phyloP scores from a whole-genome alignment of 768 basidiomycete species.

The Tulasnella sp. region DNA sequence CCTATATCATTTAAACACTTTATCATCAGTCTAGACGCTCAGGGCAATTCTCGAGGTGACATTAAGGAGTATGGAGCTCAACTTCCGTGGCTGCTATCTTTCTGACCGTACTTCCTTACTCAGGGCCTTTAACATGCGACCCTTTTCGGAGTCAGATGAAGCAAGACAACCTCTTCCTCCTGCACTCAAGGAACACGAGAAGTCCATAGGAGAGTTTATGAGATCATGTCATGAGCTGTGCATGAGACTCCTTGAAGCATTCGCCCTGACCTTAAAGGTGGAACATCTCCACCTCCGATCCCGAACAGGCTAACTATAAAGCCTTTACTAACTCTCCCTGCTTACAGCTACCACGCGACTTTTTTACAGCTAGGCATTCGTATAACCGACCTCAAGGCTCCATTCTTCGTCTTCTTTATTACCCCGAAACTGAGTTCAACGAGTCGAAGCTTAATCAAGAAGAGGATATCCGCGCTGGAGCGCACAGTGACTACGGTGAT shows the following conservation, averaged over 20 bases:
- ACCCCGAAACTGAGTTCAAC: constrained; percentile 10
- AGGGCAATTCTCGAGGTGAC: constrained; percentile 10
- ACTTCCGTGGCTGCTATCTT: neutral
- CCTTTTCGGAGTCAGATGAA: constrained; percentile 3
- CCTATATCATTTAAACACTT: neutral
- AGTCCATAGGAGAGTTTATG: constrained; percentile 10
- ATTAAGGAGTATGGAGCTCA: constrained; percentile 12
- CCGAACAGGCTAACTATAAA: neutral
- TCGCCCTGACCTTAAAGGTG: constrained; percentile 12
- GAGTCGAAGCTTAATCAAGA: neutral
- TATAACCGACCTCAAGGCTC: constrained; percentile 7
- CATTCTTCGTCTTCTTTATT: constrained; percentile 15
- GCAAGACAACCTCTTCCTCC: constrained; percentile 16
- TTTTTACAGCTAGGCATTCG: constrained; percentile 15
- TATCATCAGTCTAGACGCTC: constrained; percentile 9
- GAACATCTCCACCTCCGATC: neutral
- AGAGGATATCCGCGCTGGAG: constrained; percentile 19
- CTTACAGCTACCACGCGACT: constrained; percentile 15
- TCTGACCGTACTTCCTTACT: neutral
- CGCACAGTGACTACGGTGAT: constrained; percentile 20
- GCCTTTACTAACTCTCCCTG: no score
- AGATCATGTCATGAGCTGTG: constrained; percentile 15
- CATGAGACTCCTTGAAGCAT: constrained; percentile 14
- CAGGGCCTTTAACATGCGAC: constrained; percentile 17
- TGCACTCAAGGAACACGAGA: neutral